These are phyloP conservation scores for Pythium sp. DNA, from an alignment of 352 stramenopile genomes.

Conservation along the genomic window DNA sequence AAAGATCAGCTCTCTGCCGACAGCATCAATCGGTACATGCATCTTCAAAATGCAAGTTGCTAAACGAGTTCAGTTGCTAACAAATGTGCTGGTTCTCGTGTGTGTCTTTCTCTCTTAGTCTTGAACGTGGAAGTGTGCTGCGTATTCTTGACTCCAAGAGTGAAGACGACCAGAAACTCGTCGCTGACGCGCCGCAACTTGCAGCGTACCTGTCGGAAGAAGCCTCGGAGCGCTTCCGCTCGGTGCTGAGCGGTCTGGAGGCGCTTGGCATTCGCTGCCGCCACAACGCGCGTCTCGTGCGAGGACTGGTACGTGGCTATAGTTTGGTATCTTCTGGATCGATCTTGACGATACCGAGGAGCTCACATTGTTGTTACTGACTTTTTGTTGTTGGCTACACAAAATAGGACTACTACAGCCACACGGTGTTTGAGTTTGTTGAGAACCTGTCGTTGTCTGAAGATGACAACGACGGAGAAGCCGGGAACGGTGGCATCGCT, in stretches of 20 bases:
- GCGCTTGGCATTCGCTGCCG: constrained; percentile 59
- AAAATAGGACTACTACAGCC: constrained; percentile 85
- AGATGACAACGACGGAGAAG: constrained; percentile 1
- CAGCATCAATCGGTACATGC: constrained; percentile 60
- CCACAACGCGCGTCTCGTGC: constrained; percentile 72
- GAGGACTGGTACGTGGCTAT: constrained; percentile 53
- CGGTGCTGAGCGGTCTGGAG: constrained; percentile 52
- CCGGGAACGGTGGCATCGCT: constrained; percentile 50
- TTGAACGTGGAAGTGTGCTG: constrained; percentile 81
- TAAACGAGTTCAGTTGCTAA: not conserved
- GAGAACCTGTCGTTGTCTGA: constrained; percentile 30
- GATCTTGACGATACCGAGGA: not conserved
- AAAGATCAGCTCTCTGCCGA: constrained; percentile 68
- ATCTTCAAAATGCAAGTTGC: not conserved
- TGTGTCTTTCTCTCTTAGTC: constrained; percentile 18
- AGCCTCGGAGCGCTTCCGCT: constrained; percentile 67
- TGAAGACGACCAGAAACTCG: constrained; percentile 59
- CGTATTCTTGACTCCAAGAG: constrained; percentile 87
- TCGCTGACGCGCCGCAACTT: constrained; percentile 63
- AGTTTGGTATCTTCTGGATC: not conserved
- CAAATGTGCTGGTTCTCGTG: not conserved
- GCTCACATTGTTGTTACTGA: not conserved
- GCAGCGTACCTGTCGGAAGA: constrained; percentile 63
- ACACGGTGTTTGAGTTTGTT: constrained; percentile 89
- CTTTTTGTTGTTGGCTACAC: not conserved